These are phyloP conservation scores for Colletotrichum chlorophyti DNA, from an alignment of 2,329 filamentous ascomycete species.

Conservation along the genomic window DNA sequence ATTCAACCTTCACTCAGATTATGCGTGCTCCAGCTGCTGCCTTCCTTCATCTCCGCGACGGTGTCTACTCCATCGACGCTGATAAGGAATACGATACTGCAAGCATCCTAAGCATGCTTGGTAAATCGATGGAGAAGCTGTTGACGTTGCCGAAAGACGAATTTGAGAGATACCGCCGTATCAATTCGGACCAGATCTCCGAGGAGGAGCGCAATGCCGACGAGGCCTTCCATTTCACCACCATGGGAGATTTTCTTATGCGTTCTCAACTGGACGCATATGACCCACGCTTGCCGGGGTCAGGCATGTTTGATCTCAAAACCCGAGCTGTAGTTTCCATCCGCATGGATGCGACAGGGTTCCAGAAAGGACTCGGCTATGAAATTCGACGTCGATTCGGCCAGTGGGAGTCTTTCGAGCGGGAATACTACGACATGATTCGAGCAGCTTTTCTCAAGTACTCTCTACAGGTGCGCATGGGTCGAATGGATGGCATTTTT, in stretches of 20 bases:
- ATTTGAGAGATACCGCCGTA: conserved; percentile 83
- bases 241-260: conserved; percentile 87
- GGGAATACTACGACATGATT: conserved; percentile 97
- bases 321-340: conserved; percentile 91
- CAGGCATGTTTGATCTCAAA: conserved; percentile 95
- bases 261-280: conserved; percentile 93
- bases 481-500: conserved; percentile 98
- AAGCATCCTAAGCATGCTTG: conserved; percentile 89
- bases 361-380: conserved; percentile 81
- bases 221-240: conserved; percentile 89
- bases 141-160: conserved; percentile 83
- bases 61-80: conserved; percentile 91
- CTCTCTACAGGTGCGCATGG: conserved; percentile 94
- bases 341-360: conserved; percentile 81
- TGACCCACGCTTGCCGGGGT: conserved; percentile 84
- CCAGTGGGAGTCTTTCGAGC: conserved; percentile 88
- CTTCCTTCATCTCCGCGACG: conserved; percentile 83
- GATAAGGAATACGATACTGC: conserved; percentile 90
- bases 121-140: conserved; percentile 96
- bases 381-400: conserved; percentile 81
- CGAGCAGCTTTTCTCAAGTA: conserved; percentile 95
- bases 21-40: conserved; percentile 77
- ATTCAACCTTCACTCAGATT: conserved; percentile 74
- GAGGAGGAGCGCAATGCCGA: conserved; percentile 75
- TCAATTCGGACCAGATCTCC: conserved; percentile 70